Evolutionary conservation across 176 grass and related monocot species (phyloP).

Genomic region (Oryza longistaminata): DNA sequence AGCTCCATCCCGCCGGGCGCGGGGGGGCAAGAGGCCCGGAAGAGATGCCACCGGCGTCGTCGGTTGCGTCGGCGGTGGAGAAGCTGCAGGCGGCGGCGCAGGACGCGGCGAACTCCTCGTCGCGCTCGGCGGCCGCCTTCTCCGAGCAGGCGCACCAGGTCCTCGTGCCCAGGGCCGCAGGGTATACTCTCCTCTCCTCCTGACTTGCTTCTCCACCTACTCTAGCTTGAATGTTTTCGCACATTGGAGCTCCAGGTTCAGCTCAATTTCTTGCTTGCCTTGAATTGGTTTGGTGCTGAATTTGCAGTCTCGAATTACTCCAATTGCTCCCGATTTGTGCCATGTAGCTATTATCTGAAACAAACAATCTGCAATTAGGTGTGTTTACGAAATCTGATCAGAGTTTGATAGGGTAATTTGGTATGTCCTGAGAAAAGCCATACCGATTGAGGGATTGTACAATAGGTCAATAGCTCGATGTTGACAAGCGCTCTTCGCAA

Average conservation of each 20-base stretch:
- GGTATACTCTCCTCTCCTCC: constrained; percentile 24
- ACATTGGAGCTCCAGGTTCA: background rate
- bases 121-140: constrained; percentile 30
- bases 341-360: background rate
- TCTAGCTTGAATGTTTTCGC: background rate
- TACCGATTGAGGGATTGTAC: too few species aligned
- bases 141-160: constrained; percentile 40
- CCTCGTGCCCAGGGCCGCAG: constrained; percentile 32
- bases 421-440: too few species aligned
- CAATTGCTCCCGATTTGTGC: background rate
- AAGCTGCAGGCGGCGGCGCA: constrained; percentile 26
- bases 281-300: background rate
- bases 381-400: too few species aligned
- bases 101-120: constrained; percentile 41
- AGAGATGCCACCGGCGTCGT: constrained; percentile 22
- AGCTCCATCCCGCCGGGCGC: background rate
- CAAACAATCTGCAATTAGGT: background rate
- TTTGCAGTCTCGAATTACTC: background rate
- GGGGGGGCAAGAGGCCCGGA: background rate
- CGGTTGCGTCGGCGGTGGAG: constrained; percentile 24
- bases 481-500: too few species aligned
- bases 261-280: background rate
- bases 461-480: background rate
- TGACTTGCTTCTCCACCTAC: background rate
- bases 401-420: too few species aligned